These are phyloP conservation scores for Coniochaeta sp. DNA, from an alignment of 2,329 filamentous ascomycete species.

Conservation along the genomic window DNA sequence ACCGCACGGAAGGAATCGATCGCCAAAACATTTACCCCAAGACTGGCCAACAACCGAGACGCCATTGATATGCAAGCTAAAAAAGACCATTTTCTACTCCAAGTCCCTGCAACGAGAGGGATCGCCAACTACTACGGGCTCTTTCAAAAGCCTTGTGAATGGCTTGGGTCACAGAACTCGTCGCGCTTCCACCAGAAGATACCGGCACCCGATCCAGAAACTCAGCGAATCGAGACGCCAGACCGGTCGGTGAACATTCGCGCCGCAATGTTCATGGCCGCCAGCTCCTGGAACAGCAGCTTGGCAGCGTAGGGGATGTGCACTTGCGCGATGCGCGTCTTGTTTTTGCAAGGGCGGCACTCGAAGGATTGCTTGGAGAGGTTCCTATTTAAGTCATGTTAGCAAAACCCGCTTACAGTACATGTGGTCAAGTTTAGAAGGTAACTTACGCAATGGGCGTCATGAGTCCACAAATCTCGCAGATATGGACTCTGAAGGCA, in stretches of 20 bases:
- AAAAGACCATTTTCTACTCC: background rate
- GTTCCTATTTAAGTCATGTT: constrained; percentile 47
- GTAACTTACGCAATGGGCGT: constrained; percentile 90
- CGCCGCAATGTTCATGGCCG: constrained; percentile 96
- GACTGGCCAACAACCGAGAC: background rate
- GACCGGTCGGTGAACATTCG: constrained; percentile 91
- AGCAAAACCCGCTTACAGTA: background rate
- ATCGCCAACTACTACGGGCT: background rate
- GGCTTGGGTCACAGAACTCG: too few species aligned
- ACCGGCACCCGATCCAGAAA: background rate
- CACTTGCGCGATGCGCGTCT: constrained; percentile 96
- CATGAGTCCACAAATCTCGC: constrained; percentile 98
- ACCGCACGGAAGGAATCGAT: background rate
- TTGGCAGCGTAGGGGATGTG: constrained; percentile 98
- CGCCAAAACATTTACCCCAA: background rate
- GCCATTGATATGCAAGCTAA: background rate
- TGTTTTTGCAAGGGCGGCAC: constrained; percentile 97
- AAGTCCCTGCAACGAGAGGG: background rate
- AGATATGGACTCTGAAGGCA: constrained; percentile 95
- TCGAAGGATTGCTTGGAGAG: constrained; percentile 94
- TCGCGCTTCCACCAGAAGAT: background rate
- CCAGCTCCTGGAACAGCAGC: constrained; percentile 94
- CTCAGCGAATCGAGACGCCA: constrained; percentile 61
- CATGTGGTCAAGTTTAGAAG: background rate
- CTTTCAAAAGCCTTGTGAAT: background rate